Evolutionary conservation across 306 rosid species (phyloP).

Genomic region (Citrullus mucosospermus): DNA sequence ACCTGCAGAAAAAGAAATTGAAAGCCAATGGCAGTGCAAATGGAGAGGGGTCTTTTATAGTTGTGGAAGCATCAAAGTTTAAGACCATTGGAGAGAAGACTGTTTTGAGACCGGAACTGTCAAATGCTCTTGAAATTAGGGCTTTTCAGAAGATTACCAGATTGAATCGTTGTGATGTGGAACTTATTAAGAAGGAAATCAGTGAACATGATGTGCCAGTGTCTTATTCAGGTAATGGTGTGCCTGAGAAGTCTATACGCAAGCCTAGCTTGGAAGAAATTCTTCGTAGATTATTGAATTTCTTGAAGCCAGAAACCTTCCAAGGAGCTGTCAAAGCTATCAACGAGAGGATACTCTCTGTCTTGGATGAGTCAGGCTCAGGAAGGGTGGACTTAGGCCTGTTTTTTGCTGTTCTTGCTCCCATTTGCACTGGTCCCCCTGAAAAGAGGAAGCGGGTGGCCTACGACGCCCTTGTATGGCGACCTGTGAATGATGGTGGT

Average conservation of each 20-base stretch:
- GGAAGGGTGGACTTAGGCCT: constrained; percentile 91
- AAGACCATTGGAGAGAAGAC: constrained; percentile 70
- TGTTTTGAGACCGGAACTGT: constrained; percentile 50
- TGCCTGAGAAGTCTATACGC: constrained; percentile 80
- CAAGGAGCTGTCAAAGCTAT: constrained; percentile 94
- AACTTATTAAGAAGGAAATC: constrained; percentile 80
- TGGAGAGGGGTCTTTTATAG: constrained; percentile 49
- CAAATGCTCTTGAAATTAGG: constrained; percentile 63
- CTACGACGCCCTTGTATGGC: constrained; percentile 89
- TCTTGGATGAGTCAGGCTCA: constrained; percentile 59
- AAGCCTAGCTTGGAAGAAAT: constrained; percentile 86
- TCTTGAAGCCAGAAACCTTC: constrained; percentile 87
- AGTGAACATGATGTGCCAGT: constrained; percentile 66
- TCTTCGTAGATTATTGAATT: constrained; percentile 61
- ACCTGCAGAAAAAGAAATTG: constrained; percentile 81
- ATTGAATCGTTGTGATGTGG: constrained; percentile 75
- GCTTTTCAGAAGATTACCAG: constrained; percentile 85
- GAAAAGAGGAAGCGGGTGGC: constrained; percentile 84
- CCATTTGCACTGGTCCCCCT: constrained; percentile 68
- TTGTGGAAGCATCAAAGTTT: constrained; percentile 57
- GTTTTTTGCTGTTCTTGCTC: constrained; percentile 86
- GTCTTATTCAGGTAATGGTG: constrained; percentile 78
- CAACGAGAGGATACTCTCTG: constrained; percentile 84
- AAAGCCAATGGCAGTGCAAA: constrained; percentile 44
- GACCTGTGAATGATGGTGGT: constrained; percentile 79